phyloP scores from a whole-genome alignment of 163 green algal genomes.

The Chloromonas sp. region DNA sequence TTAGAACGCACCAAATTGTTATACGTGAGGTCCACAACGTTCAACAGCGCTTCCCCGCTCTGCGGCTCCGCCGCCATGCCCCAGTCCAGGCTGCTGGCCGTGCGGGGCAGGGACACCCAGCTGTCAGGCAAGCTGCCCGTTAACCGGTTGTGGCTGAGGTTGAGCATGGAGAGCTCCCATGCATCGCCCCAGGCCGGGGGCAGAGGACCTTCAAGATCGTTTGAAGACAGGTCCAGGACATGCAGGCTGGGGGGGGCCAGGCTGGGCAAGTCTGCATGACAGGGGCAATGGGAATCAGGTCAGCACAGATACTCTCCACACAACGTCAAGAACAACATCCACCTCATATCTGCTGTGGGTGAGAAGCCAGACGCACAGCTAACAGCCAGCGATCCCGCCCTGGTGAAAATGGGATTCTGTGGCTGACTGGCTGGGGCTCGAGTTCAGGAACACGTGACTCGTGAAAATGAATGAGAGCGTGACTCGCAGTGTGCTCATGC shows the following conservation, averaged over 20 bases:
- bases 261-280: not conserved
- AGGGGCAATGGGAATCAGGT: no score
- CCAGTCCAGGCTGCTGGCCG: not conserved
- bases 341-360: no score
- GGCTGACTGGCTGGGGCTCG: no score
- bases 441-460: no score
- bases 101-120: slow-evolving; percentile 3
- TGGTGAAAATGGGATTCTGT: no score
- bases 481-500: no score
- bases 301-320: no score
- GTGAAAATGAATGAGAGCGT: no score
- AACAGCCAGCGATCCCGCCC: no score
- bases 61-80: not conserved
- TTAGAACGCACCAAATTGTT: slow-evolving; percentile 8
- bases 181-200: slow-evolving; percentile 19
- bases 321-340: no score
- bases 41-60: not conserved
- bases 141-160: slow-evolving; percentile 28
- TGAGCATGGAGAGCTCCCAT: slow-evolving; percentile 28
- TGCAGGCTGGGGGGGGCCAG: slow-evolving; percentile 20
- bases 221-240: slow-evolving; percentile 32
- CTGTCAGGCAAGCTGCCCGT: slow-evolving; percentile 17
- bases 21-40: slow-evolving; percentile 7
- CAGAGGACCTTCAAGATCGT: slow-evolving; percentile 27
- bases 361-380: no score